Evolutionary conservation across 441 rosid genomes (phyloP), one percentile per base, ranked within the genome.

Genomic region (Populus hybrid): DNA sequence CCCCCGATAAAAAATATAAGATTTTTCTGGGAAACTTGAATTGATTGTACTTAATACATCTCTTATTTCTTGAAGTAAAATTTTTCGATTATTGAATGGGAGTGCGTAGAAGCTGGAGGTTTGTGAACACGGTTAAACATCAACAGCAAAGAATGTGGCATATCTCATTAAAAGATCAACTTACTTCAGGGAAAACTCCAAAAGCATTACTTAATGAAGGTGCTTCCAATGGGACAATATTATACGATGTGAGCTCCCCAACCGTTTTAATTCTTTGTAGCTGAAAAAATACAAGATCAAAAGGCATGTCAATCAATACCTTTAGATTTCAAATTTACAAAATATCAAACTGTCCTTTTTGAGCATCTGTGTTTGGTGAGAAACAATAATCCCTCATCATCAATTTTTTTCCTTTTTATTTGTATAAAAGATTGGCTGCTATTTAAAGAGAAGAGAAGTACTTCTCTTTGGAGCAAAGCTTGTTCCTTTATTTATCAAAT

Each of bases 221-320:
- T 50, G 91, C 95, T 81, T 97, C 99, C 76, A 97, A 75, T 63
- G 99, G 99, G 53, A 97, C 93, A 79, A 94, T 97, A 77, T 97
- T 97, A 86, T 93, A 97, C 9, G 99, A 89, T 32, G 81, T 85
- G 73, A 91, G 92, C 83, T 97, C 99, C 78, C 91, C 98, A 67
- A 87, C 91, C 68, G 72, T 86, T 83, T 90, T 94, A 46, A 94
- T 87, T 86, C 93, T 86, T 78, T 82, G 90, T 82, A 97, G 78
- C 99, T 97, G 86, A 75, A 84, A 85, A 76, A 65, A 78, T 38
- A 81, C 71, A 81, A 68, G 67, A 59, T 46, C 38, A 83, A 72
- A 74, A 68, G 64, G n/a, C 68, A 50, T 46, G 40, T 26, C 11
- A 19, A 69, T 36, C 50, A 66, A 71, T 26, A 65, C 34, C 59